Percentiles rank a stretch among this genome's conserved stretches.
phyloP scores from a whole-genome alignment of 495 filamentous ascomycete genomes.

The Xylaria telfairii region DNA sequence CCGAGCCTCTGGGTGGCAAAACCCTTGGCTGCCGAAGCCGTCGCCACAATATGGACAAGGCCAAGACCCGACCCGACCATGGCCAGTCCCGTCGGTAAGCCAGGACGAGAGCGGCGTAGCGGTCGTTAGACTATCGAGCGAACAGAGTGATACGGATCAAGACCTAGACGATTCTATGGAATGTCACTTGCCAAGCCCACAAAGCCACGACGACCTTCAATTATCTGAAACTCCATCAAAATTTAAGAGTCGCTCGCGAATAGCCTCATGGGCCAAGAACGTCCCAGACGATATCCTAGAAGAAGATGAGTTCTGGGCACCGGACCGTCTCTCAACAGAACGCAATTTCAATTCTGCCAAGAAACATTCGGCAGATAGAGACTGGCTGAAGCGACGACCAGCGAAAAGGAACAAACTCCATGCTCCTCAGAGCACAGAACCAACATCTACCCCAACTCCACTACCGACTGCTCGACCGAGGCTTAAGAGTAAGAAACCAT shows the following conservation, averaged over 20 bases:
- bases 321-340: constrained; percentile 10
- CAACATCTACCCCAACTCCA: constrained; percentile 33
- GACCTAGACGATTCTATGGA: constrained; percentile 29
- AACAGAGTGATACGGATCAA: constrained; percentile 22
- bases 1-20: constrained; percentile 60
- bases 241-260: constrained; percentile 27
- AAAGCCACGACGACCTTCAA: constrained; percentile 33
- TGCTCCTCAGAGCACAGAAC: constrained; percentile 25
- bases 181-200: constrained; percentile 39
- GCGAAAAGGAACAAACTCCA: constrained; percentile 32
- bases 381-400: constrained; percentile 36
- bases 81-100: background rate
- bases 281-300: constrained; percentile 25
- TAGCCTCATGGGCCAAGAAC: constrained; percentile 35
- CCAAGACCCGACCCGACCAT: background rate
- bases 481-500: background rate
- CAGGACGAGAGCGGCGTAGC: background rate
- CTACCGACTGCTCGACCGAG: background rate
- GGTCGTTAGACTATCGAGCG: background rate
- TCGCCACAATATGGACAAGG: constrained; percentile 26
- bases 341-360: constrained; percentile 2
- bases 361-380: constrained; percentile 31
- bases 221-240: constrained; percentile 10
- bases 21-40: constrained; percentile 63
- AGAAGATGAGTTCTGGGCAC: constrained; percentile 40